A percentile compares a stretch with the other conserved stretches of the same genome.
Conservation (phyloP, 2,329 filamentous ascomycete species). For the Nemania abortiva region DNA sequence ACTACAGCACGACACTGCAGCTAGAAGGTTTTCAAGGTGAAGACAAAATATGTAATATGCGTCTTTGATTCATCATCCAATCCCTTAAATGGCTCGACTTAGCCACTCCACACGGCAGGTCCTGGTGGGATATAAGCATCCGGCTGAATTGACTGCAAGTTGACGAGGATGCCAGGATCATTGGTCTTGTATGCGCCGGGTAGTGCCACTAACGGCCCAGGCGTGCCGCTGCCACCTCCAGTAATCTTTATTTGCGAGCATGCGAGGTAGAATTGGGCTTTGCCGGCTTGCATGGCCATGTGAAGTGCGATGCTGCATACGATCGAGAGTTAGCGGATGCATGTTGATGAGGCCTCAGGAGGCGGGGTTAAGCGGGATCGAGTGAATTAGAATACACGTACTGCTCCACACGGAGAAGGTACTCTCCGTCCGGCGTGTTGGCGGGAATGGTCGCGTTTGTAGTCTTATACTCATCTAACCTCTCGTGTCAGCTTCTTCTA, state of each 20-base stretch:
- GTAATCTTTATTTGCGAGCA: slow-evolving; percentile 56
- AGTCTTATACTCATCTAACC: neutral
- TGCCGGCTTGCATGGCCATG: slow-evolving; percentile 51
- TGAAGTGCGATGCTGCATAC: slow-evolving; percentile 52
- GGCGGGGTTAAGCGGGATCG: neutral
- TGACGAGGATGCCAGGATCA: neutral
- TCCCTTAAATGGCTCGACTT: too few species aligned
- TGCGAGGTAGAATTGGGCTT: slow-evolving; percentile 55
- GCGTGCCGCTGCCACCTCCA: slow-evolving; percentile 51
- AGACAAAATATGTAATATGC: too few species aligned
- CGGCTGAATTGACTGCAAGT: neutral
- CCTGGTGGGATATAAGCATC: neutral
- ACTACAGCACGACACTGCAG: too few species aligned
- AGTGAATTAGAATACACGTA: too few species aligned
- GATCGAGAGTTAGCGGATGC: too few species aligned
- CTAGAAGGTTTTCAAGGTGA: too few species aligned
- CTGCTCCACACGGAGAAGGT: neutral
- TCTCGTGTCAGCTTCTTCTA: neutral
- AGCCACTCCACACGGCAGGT: neutral
- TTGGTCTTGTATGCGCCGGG: neutral
- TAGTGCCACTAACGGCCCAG: slow-evolving; percentile 44
- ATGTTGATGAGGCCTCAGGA: too few species aligned
- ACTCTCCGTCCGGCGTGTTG: neutral
- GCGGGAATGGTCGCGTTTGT: neutral
- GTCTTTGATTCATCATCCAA: too few species aligned